Base-by-base conservation (phyloP, 805 yeast genomes). In the Saccharomycopsis lassenensis region DNA sequence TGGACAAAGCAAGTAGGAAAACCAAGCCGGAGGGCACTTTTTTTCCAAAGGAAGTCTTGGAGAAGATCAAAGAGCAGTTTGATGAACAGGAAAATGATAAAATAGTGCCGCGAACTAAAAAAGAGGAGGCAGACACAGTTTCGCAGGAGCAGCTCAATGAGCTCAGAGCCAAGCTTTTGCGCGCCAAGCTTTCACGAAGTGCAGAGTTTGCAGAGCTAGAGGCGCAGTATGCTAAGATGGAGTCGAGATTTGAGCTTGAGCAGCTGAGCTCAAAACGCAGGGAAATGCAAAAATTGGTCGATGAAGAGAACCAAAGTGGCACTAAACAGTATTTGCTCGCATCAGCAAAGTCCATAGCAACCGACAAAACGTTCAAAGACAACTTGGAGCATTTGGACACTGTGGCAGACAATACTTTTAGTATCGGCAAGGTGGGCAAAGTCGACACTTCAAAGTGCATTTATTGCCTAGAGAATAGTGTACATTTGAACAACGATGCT, bases 311-410 rank as follows among this genome's bases (percentile, higher is more conserved):
- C n/a, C 10, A 12, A 8, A 6, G 14, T 7, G 14, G n/a, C 10
- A 26, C n/a, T 16, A 22, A 22, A 22, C 10, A 22, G 7, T 7
- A 22, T n/a, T 19, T 7, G 5, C 24, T 29, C 24, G 15, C 19
- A 7, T 21, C 5, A 12, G 6, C 5, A 21, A 31, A 8, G 20
- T 7, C 5, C 22, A 64, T 69, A 21, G 52, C 58, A 4, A 51
- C 52, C 19, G 67, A 65, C 37, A 54, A 51, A 24, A 52, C 48
- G 12, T 67, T 51, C 44, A 50, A 52, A 12, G 49, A 53, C n/a
- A 68, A 64, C 34, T 37, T 60, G 29, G 72, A 67, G 27, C 57
- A 59, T 28, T 61, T 63, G 33, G 68, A 63, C 6, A 51, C 52
- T 17, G 43, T 57, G 6, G 54, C 61, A 31, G 41, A 57, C 27